A percentile compares a stretch with the other conserved stretches of the same genome.
Evolutionary conservation across 106 monocot genomes (phyloP).

Genomic region (Gastrodia elata): DNA sequence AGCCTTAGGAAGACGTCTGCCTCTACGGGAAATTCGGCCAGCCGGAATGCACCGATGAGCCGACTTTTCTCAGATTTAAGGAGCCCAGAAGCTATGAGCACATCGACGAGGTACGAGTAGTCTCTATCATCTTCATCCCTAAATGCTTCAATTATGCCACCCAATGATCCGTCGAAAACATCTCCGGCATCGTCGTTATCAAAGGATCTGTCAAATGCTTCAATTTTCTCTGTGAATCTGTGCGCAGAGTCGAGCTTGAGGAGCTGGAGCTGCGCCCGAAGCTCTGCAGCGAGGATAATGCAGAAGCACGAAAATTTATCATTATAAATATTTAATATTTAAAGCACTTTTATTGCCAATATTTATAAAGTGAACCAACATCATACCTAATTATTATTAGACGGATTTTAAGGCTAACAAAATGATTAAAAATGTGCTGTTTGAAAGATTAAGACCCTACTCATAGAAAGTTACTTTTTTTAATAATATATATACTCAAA

Average conservation of each 20-base stretch:
- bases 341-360: too few species aligned
- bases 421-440: too few species aligned
- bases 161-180: neutral
- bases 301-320: neutral
- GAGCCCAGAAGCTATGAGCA: slow-evolving; percentile 47
- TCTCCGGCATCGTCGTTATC: slow-evolving; percentile 47
- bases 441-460: too few species aligned
- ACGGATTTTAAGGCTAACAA: too few species aligned
- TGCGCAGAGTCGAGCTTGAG: slow-evolving; percentile 43
- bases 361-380: too few species aligned
- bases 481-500: too few species aligned
- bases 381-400: too few species aligned
- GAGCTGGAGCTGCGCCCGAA: slow-evolving; percentile 58
- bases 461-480: too few species aligned
- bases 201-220: slow-evolving; percentile 18
- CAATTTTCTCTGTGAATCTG: slow-evolving; percentile 19
- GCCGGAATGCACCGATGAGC: slow-evolving; percentile 15
- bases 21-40: slow-evolving; percentile 22
- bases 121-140: slow-evolving; percentile 65
- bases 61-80: slow-evolving; percentile 17
- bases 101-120: slow-evolving; percentile 68
- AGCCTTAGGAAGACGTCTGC: slow-evolving; percentile 43
- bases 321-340: too few species aligned
- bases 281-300: slow-evolving; percentile 29
- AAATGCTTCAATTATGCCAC: slow-evolving; percentile 20